phyloP scores from a whole-genome alignment of 306 rosid genomes.

The Castanea sativa region DNA sequence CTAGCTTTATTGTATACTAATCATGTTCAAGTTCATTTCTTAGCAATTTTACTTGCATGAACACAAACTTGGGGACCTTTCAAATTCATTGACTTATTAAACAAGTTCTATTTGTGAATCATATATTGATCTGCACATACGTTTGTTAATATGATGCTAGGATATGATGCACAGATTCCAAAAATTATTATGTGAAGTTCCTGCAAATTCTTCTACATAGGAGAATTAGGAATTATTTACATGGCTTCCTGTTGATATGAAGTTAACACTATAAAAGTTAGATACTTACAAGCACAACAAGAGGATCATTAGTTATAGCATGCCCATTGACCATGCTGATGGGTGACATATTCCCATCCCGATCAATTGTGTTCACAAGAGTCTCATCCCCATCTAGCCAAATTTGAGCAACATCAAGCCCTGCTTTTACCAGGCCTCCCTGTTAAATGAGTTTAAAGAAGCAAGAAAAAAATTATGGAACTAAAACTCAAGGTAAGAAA shows the following conservation, averaged over 20 bases:
- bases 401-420: constrained; percentile 94
- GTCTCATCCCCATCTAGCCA: constrained; percentile 98
- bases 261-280: not conserved
- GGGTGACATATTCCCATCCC: constrained; percentile 77
- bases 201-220: not conserved
- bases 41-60: too few species aligned
- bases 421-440: constrained; percentile 93
- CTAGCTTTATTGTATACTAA: too few species aligned
- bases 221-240: not conserved
- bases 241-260: not conserved
- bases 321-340: constrained; percentile 84
- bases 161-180: not conserved
- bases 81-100: too few species aligned
- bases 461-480: constrained; percentile 1
- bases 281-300: constrained; percentile 81
- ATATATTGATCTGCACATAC: not conserved
- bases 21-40: too few species aligned
- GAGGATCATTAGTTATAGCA: constrained; percentile 93
- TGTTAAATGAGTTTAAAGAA: constrained; percentile 31
- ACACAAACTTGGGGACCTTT: too few species aligned
- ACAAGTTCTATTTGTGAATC: too few species aligned
- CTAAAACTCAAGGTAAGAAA: not conserved
- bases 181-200: not conserved
- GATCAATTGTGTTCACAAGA: constrained; percentile 82
- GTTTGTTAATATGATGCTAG: not conserved